These are phyloP conservation scores for Epichloe hybrida DNA, from an alignment of 2,329 filamentous ascomycete species.

Conservation along the genomic window DNA sequence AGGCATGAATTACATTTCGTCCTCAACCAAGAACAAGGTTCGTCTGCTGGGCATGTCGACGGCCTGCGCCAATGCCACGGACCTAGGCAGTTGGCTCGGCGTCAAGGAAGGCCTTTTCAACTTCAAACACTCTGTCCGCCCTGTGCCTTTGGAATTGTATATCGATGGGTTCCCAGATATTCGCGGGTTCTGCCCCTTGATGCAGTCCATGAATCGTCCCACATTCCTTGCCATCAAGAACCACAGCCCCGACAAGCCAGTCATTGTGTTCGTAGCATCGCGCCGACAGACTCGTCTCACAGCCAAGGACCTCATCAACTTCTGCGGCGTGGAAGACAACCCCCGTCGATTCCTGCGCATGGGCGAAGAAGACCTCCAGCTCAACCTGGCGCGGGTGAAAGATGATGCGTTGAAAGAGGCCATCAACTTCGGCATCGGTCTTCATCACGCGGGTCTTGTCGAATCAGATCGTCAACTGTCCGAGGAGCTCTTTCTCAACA, in stretches of 20 bases:
- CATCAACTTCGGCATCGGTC: conserved; percentile 90
- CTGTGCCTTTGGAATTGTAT: conserved; percentile 88
- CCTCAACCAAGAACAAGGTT: conserved; percentile 79
- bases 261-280: conserved; percentile 96
- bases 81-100: conserved; percentile 91
- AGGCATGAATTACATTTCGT: conserved; percentile 96
- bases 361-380: conserved; percentile 83
- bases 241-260: conserved; percentile 90
- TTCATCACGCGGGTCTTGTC: conserved; percentile 93
- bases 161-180: conserved; percentile 96
- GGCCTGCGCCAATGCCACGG: conserved; percentile 87
- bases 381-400: conserved; percentile 81
- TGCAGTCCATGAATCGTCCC: conserved; percentile 98
- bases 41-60: conserved; percentile 97
- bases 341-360: conserved; percentile 85
- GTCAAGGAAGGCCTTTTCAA: conserved; percentile 95
- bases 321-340: conserved; percentile 97
- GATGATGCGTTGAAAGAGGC: conserved; percentile 87
- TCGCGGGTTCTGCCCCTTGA: conserved; percentile 93
- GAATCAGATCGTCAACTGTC: conserved; percentile 85
- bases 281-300: conserved; percentile 88
- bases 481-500: conserved; percentile 90
- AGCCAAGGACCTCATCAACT: conserved; percentile 91
- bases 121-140: conserved; percentile 91
- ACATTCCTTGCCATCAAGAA: conserved; percentile 94